Evolutionary conservation across 2,329 filamentous ascomycete species (phyloP).

Genomic region (Aspergillus intermedius): DNA sequence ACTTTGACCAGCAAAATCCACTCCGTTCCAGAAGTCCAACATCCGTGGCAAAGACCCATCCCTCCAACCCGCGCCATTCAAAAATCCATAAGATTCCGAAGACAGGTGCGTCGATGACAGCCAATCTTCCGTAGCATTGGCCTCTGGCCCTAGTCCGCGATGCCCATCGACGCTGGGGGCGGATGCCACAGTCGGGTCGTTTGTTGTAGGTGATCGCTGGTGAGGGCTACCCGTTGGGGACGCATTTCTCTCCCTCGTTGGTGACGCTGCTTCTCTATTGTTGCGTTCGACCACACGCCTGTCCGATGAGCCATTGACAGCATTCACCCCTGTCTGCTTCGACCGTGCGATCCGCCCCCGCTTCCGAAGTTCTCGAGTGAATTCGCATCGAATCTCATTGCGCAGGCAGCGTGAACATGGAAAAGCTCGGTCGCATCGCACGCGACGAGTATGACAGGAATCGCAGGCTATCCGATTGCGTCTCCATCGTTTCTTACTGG

Average conservation of each 20-base stretch:
- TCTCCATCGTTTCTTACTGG: slow-evolving; percentile 29
- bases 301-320: slow-evolving; percentile 2
- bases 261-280: slow-evolving; percentile 9
- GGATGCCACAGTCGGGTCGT: slow-evolving; percentile 21
- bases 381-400: slow-evolving; percentile 65
- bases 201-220: slow-evolving; percentile 22
- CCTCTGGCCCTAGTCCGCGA: slow-evolving; percentile 12
- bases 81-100: slow-evolving; percentile 25
- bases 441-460: slow-evolving; percentile 88
- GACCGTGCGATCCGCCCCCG: slow-evolving; percentile 72
- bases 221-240: slow-evolving; percentile 20
- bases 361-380: slow-evolving; percentile 87
- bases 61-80: slow-evolving; percentile 18
- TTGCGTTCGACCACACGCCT: background rate
- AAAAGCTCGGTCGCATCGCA: slow-evolving; percentile 86
- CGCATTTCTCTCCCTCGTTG: slow-evolving; percentile 10
- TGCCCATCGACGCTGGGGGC: slow-evolving; percentile 24
- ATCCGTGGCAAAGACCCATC: slow-evolving; percentile 24
- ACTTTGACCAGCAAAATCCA: slow-evolving; percentile 18
- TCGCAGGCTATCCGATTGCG: slow-evolving; percentile 62
- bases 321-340: slow-evolving; percentile 55
- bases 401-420: slow-evolving; percentile 88
- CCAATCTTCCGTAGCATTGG: slow-evolving; percentile 29
- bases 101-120: slow-evolving; percentile 26
- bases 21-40: slow-evolving; percentile 27